phyloP scores from a whole-genome alignment of 1,284 basidiomycete species.

The Papiliotrema nemorosa region DNA sequence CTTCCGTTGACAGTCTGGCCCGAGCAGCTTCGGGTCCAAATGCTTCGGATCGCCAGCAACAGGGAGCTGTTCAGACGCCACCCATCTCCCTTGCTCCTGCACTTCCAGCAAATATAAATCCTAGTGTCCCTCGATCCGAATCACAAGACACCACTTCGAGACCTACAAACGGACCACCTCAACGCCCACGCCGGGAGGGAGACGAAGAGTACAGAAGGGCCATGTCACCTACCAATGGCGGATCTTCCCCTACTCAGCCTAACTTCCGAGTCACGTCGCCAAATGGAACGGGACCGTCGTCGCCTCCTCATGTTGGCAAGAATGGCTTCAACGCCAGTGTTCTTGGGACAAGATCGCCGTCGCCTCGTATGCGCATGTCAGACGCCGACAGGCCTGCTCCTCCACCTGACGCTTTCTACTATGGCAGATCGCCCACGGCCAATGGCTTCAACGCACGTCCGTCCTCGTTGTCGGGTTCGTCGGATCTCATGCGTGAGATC shows the following conservation, averaged over 20 bases:
- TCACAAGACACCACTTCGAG: conserved; percentile 9
- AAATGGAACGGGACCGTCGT: conserved; percentile 19
- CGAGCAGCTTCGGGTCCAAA: conserved; percentile 28
- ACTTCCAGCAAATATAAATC: conserved; percentile 4
- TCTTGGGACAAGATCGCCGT: conserved; percentile 42
- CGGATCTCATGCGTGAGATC: conserved; percentile 70
- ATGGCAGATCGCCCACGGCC: conserved; percentile 55
- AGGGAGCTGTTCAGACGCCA: conserved; percentile 10
- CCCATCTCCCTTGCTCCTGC: conserved; percentile 9
- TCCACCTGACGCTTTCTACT: conserved; percentile 60
- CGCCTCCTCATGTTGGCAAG: conserved; percentile 21
- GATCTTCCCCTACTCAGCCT: conserved; percentile 46
- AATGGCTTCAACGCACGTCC: conserved; percentile 54
- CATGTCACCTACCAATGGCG: conserved; percentile 51
- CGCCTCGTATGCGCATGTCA: conserved; percentile 31
- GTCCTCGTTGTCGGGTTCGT: conserved; percentile 56
- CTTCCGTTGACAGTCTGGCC: conserved; percentile 31
- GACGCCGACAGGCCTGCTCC: conserved; percentile 39
- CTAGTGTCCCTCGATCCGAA: conserved; percentile 11
- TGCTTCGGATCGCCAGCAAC: conserved; percentile 15
- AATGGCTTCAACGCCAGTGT: conserved; percentile 39
- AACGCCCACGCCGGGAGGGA: conserved; percentile 64
- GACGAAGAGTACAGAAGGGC: conserved; percentile 55
- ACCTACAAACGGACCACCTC: conserved; percentile 51
- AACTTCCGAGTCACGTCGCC: conserved; percentile 58